Conservation (phyloP, 352 stramenopile species). For the Pythium sukuiense region DNA sequence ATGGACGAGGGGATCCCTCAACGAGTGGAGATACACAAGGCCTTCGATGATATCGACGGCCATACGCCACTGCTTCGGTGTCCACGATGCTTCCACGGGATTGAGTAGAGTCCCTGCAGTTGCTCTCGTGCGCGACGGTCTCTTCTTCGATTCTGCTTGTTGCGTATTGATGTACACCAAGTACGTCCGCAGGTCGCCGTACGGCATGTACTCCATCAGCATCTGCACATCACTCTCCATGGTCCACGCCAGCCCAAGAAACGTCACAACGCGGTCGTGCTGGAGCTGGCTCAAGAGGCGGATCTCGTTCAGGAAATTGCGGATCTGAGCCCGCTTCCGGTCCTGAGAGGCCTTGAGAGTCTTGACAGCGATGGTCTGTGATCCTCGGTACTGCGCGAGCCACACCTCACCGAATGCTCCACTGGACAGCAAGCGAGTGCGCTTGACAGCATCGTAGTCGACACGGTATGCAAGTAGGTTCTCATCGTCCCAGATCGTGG, state of each 20-base stretch:
- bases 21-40: conserved; percentile 66
- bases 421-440: conserved; percentile 20
- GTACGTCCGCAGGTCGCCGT: conserved; percentile 34
- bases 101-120: not conserved
- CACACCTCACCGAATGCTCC: conserved; percentile 35
- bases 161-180: conserved; percentile 19
- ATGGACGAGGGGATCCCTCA: conserved; percentile 55
- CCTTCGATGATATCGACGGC: conserved; percentile 62
- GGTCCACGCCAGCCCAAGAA: conserved; percentile 38
- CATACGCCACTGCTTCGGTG: conserved; percentile 30
- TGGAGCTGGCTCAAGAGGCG: conserved; percentile 21
- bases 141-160: conserved; percentile 12
- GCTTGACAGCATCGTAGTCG: conserved; percentile 36
- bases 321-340: conserved; percentile 15
- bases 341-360: conserved; percentile 19
- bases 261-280: conserved; percentile 35
- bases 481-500: conserved; percentile 63
- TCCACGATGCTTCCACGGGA: conserved; percentile 17
- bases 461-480: conserved; percentile 52
- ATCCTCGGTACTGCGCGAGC: conserved; percentile 29
- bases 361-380: conserved; percentile 31
- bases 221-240: conserved; percentile 33
- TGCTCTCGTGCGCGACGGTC: not conserved
- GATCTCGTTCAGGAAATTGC: conserved; percentile 28
- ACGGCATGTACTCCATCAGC: conserved; percentile 37